A percentile compares a stretch with the other conserved stretches of the same genome.
Evolutionary conservation across 495 filamentous ascomycete genomes (phyloP).

Genomic region (Podospora pseudoanserina): DNA sequence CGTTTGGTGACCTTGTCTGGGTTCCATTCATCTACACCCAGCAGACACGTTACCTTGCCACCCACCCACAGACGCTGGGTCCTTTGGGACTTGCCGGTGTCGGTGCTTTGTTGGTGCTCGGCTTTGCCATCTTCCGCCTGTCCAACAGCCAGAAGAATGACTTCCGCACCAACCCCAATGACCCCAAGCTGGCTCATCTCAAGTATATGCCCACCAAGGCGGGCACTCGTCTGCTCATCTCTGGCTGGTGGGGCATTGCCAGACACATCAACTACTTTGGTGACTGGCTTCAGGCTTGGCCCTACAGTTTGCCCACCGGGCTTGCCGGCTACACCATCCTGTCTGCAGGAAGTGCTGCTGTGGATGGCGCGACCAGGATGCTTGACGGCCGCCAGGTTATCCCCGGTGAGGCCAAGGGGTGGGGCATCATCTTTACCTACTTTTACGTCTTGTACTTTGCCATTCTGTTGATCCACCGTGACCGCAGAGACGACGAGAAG

Average conservation of each 20-base stretch:
- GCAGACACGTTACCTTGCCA: constrained; percentile 82
- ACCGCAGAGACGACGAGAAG: constrained; percentile 87
- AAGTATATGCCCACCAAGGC: constrained; percentile 82
- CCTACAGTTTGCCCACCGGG: constrained; percentile 86
- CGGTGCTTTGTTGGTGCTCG: constrained; percentile 59
- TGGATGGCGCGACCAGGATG: constrained; percentile 49
- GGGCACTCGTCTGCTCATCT: constrained; percentile 74
- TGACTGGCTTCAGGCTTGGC: constrained; percentile 93
- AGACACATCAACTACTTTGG: constrained; percentile 98
- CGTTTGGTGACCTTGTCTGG: constrained; percentile 93
- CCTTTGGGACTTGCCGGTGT: constrained; percentile 57
- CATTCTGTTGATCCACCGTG: constrained; percentile 83
- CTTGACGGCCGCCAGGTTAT: constrained; percentile 59
- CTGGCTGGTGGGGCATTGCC: constrained; percentile 92
- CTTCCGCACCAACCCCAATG: constrained; percentile 84
- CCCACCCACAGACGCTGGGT: constrained; percentile 76
- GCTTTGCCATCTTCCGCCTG: constrained; percentile 86
- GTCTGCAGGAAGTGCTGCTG: constrained; percentile 43
- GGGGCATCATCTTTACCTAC: constrained; percentile 86
- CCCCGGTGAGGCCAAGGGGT: constrained; percentile 69
- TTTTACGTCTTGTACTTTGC: constrained; percentile 96
- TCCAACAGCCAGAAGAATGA: constrained; percentile 92
- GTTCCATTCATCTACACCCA: constrained; percentile 85
- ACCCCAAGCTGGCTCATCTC: constrained; percentile 75
- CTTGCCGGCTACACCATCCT: constrained; percentile 72